Evolutionary conservation across 306 rosid genomes (phyloP).

Genomic region (Lathyrus tuberosus): DNA sequence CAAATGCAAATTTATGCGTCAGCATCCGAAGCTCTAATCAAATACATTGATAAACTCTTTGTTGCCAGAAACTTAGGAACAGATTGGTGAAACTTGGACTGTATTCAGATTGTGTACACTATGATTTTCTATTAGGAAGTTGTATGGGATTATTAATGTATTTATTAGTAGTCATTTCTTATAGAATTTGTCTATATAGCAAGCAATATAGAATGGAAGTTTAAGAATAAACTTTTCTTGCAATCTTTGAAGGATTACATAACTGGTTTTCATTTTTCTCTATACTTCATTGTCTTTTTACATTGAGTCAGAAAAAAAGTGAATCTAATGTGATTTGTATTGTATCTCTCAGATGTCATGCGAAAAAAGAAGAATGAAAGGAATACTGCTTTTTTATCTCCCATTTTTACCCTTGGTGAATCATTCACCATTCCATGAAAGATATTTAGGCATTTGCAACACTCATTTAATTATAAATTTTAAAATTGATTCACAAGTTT

Average conservation of each 20-base stretch:
- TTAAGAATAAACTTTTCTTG: constrained; percentile 9
- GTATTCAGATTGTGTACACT: constrained; percentile 37
- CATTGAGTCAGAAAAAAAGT: not conserved
- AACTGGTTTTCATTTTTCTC: not conserved
- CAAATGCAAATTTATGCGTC: constrained; percentile 75
- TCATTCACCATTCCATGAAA: no score
- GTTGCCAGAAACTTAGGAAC: constrained; percentile 74
- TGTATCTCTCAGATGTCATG: no score
- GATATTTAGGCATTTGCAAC: no score
- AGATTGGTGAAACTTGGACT: constrained; percentile 69
- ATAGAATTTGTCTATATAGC: constrained; percentile 28
- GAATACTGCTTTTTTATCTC: no score
- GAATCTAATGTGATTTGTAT: no score
- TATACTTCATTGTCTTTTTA: not conserved
- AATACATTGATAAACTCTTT: constrained; percentile 76
- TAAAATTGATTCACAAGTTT: no score
- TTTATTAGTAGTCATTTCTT: constrained; percentile 26
- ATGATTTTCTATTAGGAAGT: constrained; percentile 27
- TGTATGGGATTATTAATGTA: constrained; percentile 17
- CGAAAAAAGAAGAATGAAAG: no score
- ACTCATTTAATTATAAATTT: no score
- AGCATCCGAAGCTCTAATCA: constrained; percentile 64
- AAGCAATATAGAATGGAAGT: constrained; percentile 11
- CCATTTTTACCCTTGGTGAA: no score
- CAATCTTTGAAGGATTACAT: not conserved